Evolutionary conservation across 2,329 filamentous ascomycete species (phyloP).

Genomic region (Mollisia scopiformis): DNA sequence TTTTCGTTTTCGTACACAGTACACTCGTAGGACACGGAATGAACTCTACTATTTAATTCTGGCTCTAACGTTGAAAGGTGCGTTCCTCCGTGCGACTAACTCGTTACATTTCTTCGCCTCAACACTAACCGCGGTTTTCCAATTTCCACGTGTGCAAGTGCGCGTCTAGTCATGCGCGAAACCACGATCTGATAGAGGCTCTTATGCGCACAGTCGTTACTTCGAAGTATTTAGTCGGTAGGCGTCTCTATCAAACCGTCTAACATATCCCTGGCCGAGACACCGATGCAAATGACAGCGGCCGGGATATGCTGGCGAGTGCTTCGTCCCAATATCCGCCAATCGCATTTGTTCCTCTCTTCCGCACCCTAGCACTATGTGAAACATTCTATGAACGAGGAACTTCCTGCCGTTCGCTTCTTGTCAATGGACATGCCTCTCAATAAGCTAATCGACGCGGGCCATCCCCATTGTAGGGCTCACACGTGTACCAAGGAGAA

Average conservation of each 20-base stretch:
- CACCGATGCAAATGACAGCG: neutral
- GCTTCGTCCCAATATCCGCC: neutral
- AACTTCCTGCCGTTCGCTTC: neutral
- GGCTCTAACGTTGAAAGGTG: too few relatives aligned
- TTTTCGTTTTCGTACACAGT: too few relatives aligned
- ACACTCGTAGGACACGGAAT: too few relatives aligned
- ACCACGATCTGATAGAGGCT: neutral
- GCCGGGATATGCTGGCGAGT: neutral
- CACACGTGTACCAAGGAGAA: constrained; percentile 9
- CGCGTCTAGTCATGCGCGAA: constrained; percentile 10
- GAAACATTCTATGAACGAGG: neutral
- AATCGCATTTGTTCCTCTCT: neutral
- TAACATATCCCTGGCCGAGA: constrained; percentile 3
- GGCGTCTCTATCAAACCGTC: constrained; percentile 8
- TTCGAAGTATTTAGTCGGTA: too few relatives aligned
- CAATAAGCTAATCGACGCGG: constrained; percentile 2
- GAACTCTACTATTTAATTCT: too few relatives aligned
- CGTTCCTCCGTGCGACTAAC: neutral
- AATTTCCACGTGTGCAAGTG: neutral
- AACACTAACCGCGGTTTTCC: neutral
- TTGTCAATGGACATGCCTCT: neutral
- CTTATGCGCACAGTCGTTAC: neutral
- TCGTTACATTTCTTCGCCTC: neutral
- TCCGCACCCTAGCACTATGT: neutral
- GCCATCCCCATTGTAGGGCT: neutral